These are phyloP conservation scores for Calendula officinalis DNA, from an alignment of 129 eudicot species.

Conservation along the genomic window DNA sequence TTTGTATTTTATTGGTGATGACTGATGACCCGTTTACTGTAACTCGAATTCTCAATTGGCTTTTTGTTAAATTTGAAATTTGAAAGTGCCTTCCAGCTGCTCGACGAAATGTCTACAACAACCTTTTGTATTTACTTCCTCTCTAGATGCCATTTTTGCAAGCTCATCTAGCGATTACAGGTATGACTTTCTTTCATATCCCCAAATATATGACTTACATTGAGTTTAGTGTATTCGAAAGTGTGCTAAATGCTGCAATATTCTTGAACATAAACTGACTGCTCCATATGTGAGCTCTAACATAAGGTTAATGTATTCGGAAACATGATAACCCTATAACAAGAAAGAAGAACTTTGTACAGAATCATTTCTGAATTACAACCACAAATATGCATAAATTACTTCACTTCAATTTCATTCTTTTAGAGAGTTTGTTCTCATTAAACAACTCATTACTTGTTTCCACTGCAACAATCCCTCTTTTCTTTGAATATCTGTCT, in stretches of 20 bases:
- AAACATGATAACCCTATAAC: neutral
- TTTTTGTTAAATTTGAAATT: no score
- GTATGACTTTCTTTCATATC: neutral
- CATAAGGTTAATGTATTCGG: neutral
- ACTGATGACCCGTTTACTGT: no score
- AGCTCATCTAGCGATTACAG: neutral
- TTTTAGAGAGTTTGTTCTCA: slow-evolving; percentile 1
- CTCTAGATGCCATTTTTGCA: no score
- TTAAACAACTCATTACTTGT: slow-evolving; percentile 1
- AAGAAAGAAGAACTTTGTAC: neutral
- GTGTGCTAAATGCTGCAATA: no score
- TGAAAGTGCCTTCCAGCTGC: no score
- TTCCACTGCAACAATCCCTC: slow-evolving; percentile 13
- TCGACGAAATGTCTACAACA: no score
- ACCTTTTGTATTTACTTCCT: no score
- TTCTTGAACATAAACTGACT: neutral
- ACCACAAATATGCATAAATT: neutral
- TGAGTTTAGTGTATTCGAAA: no score
- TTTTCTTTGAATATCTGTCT: slow-evolving; percentile 13
- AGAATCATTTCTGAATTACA: neutral
- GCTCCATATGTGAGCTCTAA: neutral
- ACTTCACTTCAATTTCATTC: slow-evolving; percentile 17
- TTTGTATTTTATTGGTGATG: no score
- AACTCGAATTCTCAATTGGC: no score
- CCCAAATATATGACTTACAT: neutral